Percentiles rank a stretch among this genome's conserved stretches.
These are phyloP conservation scores for Colletotrichum horii DNA, from an alignment of 2,329 filamentous ascomycete species.

Conservation along the genomic window DNA sequence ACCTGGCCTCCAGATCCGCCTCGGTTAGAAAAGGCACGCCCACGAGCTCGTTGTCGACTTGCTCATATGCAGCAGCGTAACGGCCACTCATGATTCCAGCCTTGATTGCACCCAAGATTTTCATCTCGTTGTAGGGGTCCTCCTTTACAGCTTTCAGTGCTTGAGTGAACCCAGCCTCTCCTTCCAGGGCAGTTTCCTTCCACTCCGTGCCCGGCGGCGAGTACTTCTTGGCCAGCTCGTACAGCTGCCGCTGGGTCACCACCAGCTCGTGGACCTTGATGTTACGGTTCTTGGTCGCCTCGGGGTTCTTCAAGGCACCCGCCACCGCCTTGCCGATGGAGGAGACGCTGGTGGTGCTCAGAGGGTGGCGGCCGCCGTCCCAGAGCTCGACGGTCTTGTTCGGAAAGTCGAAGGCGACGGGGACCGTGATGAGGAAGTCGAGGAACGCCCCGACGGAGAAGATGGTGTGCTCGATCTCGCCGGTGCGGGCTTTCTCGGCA, in stretches of 20 bases:
- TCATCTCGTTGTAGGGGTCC: neutral
- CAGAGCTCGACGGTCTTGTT: slow-evolving; percentile 43
- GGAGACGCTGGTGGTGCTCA: slow-evolving; percentile 51
- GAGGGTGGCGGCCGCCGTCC: slow-evolving; percentile 51
- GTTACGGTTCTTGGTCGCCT: slow-evolving; percentile 56
- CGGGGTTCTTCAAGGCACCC: slow-evolving; percentile 47
- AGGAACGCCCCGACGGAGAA: slow-evolving; percentile 62
- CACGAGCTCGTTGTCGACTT: slow-evolving; percentile 3
- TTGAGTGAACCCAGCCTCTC: neutral
- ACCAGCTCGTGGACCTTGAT: slow-evolving; percentile 56
- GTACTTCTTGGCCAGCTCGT: slow-evolving; percentile 34
- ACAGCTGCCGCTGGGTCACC: slow-evolving; percentile 55
- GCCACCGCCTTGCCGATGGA: slow-evolving; percentile 52
- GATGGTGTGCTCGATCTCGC: slow-evolving; percentile 57
- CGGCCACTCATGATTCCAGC: neutral
- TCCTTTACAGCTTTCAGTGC: neutral
- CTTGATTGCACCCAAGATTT: neutral
- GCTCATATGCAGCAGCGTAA: neutral
- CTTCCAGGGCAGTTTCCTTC: neutral
- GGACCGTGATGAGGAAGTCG: slow-evolving; percentile 55
- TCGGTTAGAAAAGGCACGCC: neutral
- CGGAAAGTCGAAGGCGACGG: neutral
- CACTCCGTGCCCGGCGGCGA: slow-evolving; percentile 7
- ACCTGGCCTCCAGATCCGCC: slow-evolving; percentile 5
- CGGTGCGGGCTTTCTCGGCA: slow-evolving; percentile 41